These are phyloP conservation scores for Garcileccinum viscosum DNA, from an alignment of 1,284 basidiomycete genomes.

Conservation along the genomic window DNA sequence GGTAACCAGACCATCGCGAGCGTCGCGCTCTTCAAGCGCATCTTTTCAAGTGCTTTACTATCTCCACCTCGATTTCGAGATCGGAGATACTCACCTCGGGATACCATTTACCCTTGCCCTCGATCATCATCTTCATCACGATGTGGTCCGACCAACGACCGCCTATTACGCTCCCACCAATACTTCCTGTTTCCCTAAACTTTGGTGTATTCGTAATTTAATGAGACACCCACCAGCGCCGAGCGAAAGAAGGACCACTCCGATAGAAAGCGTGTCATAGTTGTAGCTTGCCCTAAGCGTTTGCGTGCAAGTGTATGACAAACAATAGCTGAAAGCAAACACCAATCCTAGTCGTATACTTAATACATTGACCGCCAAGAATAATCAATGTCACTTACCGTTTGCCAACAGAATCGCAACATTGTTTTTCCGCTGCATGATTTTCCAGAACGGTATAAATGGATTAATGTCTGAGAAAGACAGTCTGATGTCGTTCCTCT, in stretches of 20 bases:
- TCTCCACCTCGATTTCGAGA: not conserved
- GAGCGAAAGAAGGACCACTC: conserved; percentile 77
- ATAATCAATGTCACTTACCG: conserved; percentile 50
- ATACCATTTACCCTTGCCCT: conserved; percentile 64
- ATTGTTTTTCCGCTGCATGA: conserved; percentile 72
- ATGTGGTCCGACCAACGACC: conserved; percentile 80
- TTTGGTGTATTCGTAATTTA: conserved; percentile 1
- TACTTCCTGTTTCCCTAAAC: conserved; percentile 52
- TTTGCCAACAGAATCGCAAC: conserved; percentile 70
- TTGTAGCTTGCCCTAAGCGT: conserved; percentile 70
- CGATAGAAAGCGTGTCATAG: conserved; percentile 75
- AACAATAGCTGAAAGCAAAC: conserved; percentile 76
- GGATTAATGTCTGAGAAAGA: conserved; percentile 78
- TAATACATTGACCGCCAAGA: not conserved
- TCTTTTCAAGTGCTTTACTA: conserved; percentile 48
- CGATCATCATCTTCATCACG: conserved; percentile 58
- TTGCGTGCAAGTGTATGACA: conserved; percentile 75
- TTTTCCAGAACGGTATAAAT: conserved; percentile 60
- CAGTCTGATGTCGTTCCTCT: conserved; percentile 53
- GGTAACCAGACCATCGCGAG: conserved; percentile 63
- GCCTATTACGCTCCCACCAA: conserved; percentile 75
- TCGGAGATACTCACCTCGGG: conserved; percentile 63
- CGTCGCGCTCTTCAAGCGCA: conserved; percentile 73
- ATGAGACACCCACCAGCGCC: conserved; percentile 60
- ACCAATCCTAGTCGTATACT: conserved; percentile 55